phyloP scores from a whole-genome alignment of 805 yeast genomes.

The Wickerhamomyces rabaulensis region DNA sequence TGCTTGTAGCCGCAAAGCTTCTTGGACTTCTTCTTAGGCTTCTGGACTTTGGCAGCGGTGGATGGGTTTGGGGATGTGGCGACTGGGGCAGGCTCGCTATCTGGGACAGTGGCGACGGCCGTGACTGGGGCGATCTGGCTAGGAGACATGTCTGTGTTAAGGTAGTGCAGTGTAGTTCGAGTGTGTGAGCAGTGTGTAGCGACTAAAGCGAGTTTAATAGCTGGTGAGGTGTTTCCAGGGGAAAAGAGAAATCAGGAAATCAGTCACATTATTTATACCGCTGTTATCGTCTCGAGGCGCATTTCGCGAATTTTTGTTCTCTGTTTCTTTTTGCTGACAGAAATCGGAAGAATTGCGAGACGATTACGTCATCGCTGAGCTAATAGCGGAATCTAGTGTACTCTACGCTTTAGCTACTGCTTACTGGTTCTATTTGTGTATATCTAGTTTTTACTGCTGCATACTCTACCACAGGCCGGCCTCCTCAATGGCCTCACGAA shows the following conservation, averaged over 20 bases:
- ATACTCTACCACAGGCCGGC: conserved; percentile 14
- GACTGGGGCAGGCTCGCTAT: neutral
- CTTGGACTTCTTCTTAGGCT: conserved; percentile 26
- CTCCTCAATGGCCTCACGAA: conserved; percentile 22
- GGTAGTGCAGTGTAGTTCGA: neutral
- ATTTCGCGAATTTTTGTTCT: neutral
- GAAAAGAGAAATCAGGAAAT: neutral
- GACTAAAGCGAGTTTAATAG: neutral
- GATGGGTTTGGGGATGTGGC: conserved; percentile 4
- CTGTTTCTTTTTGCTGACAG: neutral
- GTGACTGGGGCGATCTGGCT: conserved; percentile 1
- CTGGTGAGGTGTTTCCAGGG: no score
- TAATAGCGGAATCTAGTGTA: no score
- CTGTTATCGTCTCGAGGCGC: neutral
- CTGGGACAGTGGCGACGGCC: neutral
- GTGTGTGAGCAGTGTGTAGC: neutral
- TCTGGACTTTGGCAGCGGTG: conserved; percentile 5
- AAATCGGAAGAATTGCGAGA: neutral
- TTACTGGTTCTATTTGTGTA: no score
- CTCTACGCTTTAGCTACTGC: no score
- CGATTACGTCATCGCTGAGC: neutral
- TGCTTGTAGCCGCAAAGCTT: conserved; percentile 22
- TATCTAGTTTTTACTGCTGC: neutral
- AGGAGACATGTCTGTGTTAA: neutral
- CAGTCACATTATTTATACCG: no score